A percentile compares a stretch with the other conserved stretches of the same genome.
phyloP scores from a whole-genome alignment of 805 yeast species.

The Kluyveromyces dobzhanskii region DNA sequence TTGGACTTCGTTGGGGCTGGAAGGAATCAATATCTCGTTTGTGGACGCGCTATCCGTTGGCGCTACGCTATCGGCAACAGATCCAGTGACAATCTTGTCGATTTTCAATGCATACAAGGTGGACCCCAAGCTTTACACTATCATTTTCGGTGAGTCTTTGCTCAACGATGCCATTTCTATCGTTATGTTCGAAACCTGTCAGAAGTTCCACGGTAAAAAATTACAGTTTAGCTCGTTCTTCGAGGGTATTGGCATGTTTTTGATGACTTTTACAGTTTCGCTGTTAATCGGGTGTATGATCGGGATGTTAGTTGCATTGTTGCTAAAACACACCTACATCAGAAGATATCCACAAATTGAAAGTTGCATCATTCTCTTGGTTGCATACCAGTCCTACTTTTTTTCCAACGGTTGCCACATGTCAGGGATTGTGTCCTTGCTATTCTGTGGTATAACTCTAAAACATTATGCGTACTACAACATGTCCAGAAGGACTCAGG shows the following conservation, averaged over 20 bases:
- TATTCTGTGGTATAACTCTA: constrained; percentile 93
- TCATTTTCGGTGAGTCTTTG: constrained; percentile 93
- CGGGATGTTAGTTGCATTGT: constrained; percentile 82
- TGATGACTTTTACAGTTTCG: constrained; percentile 89
- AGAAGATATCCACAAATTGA: constrained; percentile 96
- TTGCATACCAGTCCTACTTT: constrained; percentile 94
- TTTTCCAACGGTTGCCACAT: constrained; percentile 98
- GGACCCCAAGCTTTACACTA: constrained; percentile 94
- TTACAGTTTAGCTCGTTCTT: constrained; percentile 71
- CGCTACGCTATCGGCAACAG: constrained; percentile 96
- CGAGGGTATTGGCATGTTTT: constrained; percentile 87
- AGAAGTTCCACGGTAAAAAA: constrained; percentile 83
- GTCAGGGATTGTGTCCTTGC: constrained; percentile 94
- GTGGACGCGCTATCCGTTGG: constrained; percentile 98
- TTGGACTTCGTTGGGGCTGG: constrained; percentile 90
- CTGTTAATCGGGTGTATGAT: constrained; percentile 80
- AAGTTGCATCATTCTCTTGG: constrained; percentile 79
- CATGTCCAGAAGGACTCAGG: constrained; percentile 95
- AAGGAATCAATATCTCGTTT: constrained; percentile 78
- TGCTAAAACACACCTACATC: constrained; percentile 85
- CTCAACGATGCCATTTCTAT: constrained; percentile 96
- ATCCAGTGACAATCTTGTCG: constrained; percentile 93
- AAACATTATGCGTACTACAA: constrained; percentile 96
- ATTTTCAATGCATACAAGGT: constrained; percentile 96
- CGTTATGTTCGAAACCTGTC: constrained; percentile 98